Evolutionary conservation across 208 protist genomes (phyloP), one percentile per base, ranked within the genome.

Genomic region (Acanthamoeba lenticulata): DNA sequence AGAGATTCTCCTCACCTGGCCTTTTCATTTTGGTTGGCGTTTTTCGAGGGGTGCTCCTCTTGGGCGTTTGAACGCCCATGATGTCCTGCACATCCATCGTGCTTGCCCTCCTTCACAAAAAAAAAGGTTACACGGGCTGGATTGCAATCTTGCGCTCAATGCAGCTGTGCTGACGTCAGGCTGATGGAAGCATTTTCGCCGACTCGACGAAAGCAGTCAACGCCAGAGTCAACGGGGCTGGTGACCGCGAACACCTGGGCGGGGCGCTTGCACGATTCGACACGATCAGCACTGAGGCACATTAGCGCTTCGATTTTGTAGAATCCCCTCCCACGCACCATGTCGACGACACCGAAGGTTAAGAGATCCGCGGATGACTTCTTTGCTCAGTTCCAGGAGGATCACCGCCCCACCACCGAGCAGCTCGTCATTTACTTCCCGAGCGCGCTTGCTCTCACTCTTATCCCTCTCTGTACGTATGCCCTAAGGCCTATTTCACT

Each of bases 11-110:
- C 15, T 7, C 29, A 77, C 65, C 93, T 2, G 93, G 72, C 69
- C 89, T 90, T 47, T 83, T 74, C 62, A 29, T 47, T 44, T 81
- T 38, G 34, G 38, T 44, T 13, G 52, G n/a, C 29, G 49, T 32
- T 36, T 45, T 55, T 62, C 77, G 32, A n/a, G 77, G 32, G 47
- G 60, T 34, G 42, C 49, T 57, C 47, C 32, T 62, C 92, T 62
- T 79, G 92, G 77, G 77, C 29, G 77, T 86, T 32, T 45, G 40
- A 27, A 94, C 32, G 3, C 90, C 90, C 36, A 94, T 36, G 72
- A 94, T 94, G 92, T 94, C 92, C 52, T 85, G 72, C 32, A 90
- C 65, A 29, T 94, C 92, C 92, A 94, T 94, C 11, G 42, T 81
- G 21, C 67, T 32, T 62, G 11, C 0, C 0, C 49, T 62, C 17